Evolutionary conservation across 768 basidiomycete species (phyloP), one percentile per base, ranked within the genome.

Genomic region (Boletus tylopilopsis): DNA sequence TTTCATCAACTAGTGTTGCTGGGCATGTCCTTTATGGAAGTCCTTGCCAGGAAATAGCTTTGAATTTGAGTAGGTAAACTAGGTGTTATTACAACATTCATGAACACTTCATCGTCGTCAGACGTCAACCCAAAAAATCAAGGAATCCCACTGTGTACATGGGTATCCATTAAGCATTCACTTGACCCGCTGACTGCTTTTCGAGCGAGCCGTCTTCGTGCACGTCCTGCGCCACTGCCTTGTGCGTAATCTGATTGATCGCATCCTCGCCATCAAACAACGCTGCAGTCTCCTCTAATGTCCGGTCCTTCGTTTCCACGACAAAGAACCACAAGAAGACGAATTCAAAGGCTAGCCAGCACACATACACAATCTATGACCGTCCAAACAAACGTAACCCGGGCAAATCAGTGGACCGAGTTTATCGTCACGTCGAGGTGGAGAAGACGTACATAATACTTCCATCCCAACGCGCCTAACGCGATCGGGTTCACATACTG

Each of bases 401-500:
- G 16, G 27, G 13, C 4, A 21, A 12, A 5, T n/a, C 11, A 25
- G 30, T 38, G 11, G 40, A 30, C 12, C 25, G 8, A 8, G 12
- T 25, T 2, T 6, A 29, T 4, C 9, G 3, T 34, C 10, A 39
- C 4, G 19, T 21, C 30, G 11, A 32, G n/a, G 11, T 1, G 2
- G 4, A 4, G 2, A 3, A 4, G 18, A 56, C 55, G n/a, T 25
- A 57, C 55, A 30, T 54, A 68, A 49, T 81, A 81, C 69, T 74
- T 73, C 80, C 80, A 81, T 9, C 71, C 71, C 6, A 81, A 55
- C 0, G 63, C 62, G 5, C 72, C 68, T 21, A 91, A 69, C 1
- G 88, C 89, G 72, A 83, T 80, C 7, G 89, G 87, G 57, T 90
- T 90, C 41, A 88, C 79, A 46, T 88, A 86, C 60, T 86, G 85